Conservation (phyloP, 2,329 filamentous ascomycete genomes). For the Hymenoscyphus infarciens region DNA sequence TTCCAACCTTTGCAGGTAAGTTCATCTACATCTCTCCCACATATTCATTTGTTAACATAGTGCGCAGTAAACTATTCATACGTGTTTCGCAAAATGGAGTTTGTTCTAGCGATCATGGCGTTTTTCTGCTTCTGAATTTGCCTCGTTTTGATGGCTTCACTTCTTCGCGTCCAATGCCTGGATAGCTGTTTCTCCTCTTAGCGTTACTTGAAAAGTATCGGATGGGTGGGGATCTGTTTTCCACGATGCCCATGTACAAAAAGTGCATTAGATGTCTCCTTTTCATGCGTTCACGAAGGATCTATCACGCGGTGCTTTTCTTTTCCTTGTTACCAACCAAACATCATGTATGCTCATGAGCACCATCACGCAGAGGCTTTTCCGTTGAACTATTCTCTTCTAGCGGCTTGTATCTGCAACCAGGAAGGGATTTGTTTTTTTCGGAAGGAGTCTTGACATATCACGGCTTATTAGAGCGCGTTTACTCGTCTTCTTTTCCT, state of each 20-base stretch:
- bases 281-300: constrained; percentile 38
- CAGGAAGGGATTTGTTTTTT: not conserved
- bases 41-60: constrained; percentile 15
- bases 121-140: constrained; percentile 35
- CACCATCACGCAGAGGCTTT: not conserved
- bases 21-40: not conserved
- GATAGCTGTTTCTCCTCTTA: constrained; percentile 38
- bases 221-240: constrained; percentile 38
- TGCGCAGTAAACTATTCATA: constrained; percentile 35
- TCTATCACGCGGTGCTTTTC: constrained; percentile 18
- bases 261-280: constrained; percentile 37
- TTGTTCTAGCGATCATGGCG: constrained; percentile 36
- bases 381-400: constrained; percentile 1
- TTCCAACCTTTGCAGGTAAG: constrained; percentile 36
- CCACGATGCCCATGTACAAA: constrained; percentile 38
- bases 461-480: constrained; percentile 7
- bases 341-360: constrained; percentile 7
- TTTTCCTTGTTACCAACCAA: not conserved
- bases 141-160: constrained; percentile 31
- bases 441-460: not conserved
- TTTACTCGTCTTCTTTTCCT: not conserved
- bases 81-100: constrained; percentile 36
- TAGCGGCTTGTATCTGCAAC: not conserved
- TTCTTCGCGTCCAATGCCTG: constrained; percentile 37
- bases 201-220: constrained; percentile 39